Percentiles rank a stretch among this genome's conserved stretches.
These are phyloP conservation scores for Stachybotrys chartarum DNA, from an alignment of 2,329 filamentous ascomycete species.

Conservation along the genomic window DNA sequence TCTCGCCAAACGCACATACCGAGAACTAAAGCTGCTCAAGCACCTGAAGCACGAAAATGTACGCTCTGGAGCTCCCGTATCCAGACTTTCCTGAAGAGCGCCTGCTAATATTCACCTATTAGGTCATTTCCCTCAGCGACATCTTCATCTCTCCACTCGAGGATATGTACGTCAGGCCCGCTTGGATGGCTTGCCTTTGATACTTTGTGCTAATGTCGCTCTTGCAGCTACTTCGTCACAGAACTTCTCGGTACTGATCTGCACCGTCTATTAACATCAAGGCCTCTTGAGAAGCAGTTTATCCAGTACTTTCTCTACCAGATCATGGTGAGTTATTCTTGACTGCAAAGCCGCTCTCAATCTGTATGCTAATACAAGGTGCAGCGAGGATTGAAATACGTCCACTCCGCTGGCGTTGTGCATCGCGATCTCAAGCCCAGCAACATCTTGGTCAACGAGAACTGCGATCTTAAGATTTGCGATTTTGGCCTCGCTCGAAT, in stretches of 20 bases:
- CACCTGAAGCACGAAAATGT: slow-evolving; percentile 97
- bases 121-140: slow-evolving; percentile 97
- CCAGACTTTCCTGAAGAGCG: too few relatives aligned
- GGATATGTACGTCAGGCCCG: slow-evolving; percentile 68
- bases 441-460: slow-evolving; percentile 99
- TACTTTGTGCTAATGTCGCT: slow-evolving; percentile 9
- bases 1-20: slow-evolving; percentile 93
- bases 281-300: slow-evolving; percentile 97
- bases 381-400: slow-evolving; percentile 95
- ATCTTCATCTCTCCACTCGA: slow-evolving; percentile 99
- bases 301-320: slow-evolving; percentile 99
- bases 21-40: slow-evolving; percentile 95
- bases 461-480: slow-evolving; percentile 99
- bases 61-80: not conserved
- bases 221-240: slow-evolving; percentile 84
- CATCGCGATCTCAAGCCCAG: slow-evolving; percentile 97
- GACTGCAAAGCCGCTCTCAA: too few relatives aligned
- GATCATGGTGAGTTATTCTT: slow-evolving; percentile 66
- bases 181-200: slow-evolving; percentile 1
- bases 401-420: slow-evolving; percentile 95
- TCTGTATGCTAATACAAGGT: slow-evolving; percentile 6
- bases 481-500: slow-evolving; percentile 97
- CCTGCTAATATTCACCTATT: slow-evolving; percentile 3
- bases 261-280: slow-evolving; percentile 87
- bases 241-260: slow-evolving; percentile 95